These are phyloP conservation scores for Rugonectria rugulosa DNA, from an alignment of 2,329 filamentous ascomycete species.

Conservation along the genomic window DNA sequence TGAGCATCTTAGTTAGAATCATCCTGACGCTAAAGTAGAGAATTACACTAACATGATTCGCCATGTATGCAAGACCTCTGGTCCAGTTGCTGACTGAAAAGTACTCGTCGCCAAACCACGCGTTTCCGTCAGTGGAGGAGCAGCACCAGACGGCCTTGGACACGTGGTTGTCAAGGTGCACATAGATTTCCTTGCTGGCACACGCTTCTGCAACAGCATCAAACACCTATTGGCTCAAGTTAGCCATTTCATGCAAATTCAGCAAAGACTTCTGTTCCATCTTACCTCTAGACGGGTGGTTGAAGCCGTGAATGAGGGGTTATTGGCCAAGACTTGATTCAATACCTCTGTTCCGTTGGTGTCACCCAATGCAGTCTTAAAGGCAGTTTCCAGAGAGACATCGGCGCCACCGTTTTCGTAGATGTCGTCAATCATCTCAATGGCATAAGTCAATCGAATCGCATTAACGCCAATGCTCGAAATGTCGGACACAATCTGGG, in stretches of 20 bases:
- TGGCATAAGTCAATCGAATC: slow-evolving; percentile 69
- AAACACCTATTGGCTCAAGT: slow-evolving; percentile 46
- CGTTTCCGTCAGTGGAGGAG: slow-evolving; percentile 60
- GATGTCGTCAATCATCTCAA: slow-evolving; percentile 69
- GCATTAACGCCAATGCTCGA: slow-evolving; percentile 69
- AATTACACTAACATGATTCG: slow-evolving; percentile 55
- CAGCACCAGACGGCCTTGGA: slow-evolving; percentile 68
- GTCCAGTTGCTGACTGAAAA: slow-evolving; percentile 68
- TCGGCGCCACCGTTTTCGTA: slow-evolving; percentile 57
- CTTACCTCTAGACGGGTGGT: slow-evolving; percentile 62
- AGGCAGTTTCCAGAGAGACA: slow-evolving; percentile 53
- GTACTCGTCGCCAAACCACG: slow-evolving; percentile 68
- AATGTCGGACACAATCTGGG: slow-evolving; percentile 61
- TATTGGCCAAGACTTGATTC: slow-evolving; percentile 60
- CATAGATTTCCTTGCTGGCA: slow-evolving; percentile 61
- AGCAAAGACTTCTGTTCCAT: too few relatives aligned
- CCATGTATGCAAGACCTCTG: slow-evolving; percentile 67
- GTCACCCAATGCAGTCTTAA: slow-evolving; percentile 55
- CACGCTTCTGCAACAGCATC: slow-evolving; percentile 69
- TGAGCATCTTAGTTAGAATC: slow-evolving; percentile 24
- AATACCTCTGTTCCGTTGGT: slow-evolving; percentile 61
- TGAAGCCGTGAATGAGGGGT: slow-evolving; percentile 61
- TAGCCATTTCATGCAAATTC: too few relatives aligned
- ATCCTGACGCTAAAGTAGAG: rapidly evolving
- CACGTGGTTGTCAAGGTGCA: slow-evolving; percentile 69